phyloP scores from a whole-genome alignment of 805 yeast species.

The Phaffomyces antillensis region DNA sequence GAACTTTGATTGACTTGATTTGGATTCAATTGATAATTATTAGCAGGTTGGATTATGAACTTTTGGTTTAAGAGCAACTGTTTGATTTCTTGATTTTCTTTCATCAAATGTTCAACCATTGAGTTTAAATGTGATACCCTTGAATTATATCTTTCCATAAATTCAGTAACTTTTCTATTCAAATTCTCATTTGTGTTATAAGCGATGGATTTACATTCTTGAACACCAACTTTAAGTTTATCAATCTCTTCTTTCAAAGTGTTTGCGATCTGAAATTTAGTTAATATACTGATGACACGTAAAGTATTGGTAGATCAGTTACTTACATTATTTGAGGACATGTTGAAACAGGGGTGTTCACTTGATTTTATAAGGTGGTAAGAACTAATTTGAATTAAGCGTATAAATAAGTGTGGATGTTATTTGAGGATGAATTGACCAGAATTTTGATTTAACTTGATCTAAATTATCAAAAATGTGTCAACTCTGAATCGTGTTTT shows the following conservation, averaged over 20 bases:
- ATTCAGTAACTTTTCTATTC: slow-evolving; percentile 18
- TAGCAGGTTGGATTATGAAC: slow-evolving; percentile 24
- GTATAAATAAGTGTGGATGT: too few species aligned
- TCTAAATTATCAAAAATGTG: too few species aligned
- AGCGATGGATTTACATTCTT: slow-evolving; percentile 16
- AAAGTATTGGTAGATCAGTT: background rate
- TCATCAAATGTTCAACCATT: slow-evolving; percentile 19
- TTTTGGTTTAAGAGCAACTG: slow-evolving; percentile 16
- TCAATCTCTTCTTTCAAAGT: slow-evolving; percentile 19
- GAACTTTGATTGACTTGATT: slow-evolving; percentile 12
- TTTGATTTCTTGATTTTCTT: slow-evolving; percentile 23
- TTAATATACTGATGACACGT: background rate
- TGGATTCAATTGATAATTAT: slow-evolving; percentile 22
- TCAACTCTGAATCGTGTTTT: too few species aligned
- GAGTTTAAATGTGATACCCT: slow-evolving; percentile 17
- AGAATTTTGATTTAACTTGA: too few species aligned
- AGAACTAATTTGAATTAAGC: background rate
- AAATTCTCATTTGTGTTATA: slow-evolving; percentile 16
- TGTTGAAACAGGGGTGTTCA: background rate
- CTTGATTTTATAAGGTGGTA: background rate
- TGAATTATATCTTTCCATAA: slow-evolving; percentile 17
- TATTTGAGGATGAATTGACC: too few species aligned
- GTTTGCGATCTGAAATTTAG: background rate
- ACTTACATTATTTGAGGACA: slow-evolving; percentile 6
- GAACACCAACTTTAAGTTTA: slow-evolving; percentile 16